Conservation (phyloP, 2,329 filamentous ascomycete species). For the Eurotiales sp. region DNA sequence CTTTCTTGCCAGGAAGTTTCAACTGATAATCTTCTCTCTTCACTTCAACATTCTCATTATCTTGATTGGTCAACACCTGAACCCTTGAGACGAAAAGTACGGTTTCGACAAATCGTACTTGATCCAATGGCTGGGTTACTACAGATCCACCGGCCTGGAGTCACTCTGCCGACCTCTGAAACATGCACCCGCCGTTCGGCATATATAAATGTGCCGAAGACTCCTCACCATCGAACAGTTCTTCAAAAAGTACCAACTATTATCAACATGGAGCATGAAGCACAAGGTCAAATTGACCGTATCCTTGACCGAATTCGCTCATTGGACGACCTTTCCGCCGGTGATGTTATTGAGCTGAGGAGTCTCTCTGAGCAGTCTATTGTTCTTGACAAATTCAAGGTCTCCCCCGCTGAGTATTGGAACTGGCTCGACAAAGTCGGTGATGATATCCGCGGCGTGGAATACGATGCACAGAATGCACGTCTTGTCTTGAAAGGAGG, state of each 20-base stretch:
- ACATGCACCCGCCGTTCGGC: neutral
- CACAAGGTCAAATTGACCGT: neutral
- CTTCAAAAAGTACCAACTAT: neutral
- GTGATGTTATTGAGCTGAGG: slow-evolving; percentile 1
- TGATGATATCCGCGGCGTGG: slow-evolving; percentile 1
- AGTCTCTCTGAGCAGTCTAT: neutral
- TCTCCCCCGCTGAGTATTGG: slow-evolving; percentile 1
- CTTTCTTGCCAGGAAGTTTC: slow-evolving; percentile 6
- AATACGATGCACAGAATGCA: slow-evolving; percentile 4
- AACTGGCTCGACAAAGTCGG: slow-evolving; percentile 2
- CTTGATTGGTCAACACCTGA: slow-evolving; percentile 3
- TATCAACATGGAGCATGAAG: slow-evolving; percentile 1
- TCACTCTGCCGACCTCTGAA: neutral
- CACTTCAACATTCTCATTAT: neutral
- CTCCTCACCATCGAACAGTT: neutral
- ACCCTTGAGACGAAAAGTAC: neutral
- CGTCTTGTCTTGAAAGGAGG: neutral
- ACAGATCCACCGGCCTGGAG: neutral
- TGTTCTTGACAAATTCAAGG: slow-evolving; percentile 6
- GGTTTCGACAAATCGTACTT: neutral
- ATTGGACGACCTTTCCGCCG: slow-evolving; percentile 1
- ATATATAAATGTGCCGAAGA: slow-evolving; percentile 1
- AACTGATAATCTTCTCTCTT: slow-evolving; percentile 1
- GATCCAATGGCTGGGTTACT: slow-evolving; percentile 3
- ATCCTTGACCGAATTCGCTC: slow-evolving; percentile 1